Evolutionary conservation across 352 stramenopile species (phyloP), one percentile per base, ranked within the genome.

Genomic region (Globisporangium echinulatum): DNA sequence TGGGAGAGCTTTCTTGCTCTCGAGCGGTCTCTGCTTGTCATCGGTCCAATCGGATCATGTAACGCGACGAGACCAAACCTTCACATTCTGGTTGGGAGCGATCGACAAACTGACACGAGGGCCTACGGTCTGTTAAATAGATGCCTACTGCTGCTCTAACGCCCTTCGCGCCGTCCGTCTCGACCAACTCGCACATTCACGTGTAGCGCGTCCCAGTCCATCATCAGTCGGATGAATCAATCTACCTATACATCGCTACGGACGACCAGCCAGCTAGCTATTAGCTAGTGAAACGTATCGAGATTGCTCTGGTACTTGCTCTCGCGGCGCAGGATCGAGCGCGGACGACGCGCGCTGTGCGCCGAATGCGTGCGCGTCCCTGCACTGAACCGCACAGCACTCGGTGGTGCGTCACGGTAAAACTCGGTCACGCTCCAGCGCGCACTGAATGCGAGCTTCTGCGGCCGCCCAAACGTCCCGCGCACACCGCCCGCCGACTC

Each of bases 401-500:
- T 68, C 6, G 70, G 68, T 10, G 73, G 70, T 7, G 64, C 62
- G 51, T 82, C 68, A 37, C 67, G 68, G 52, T 67, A 63, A 51
- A 87, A 90, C 62, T 90, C 70, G 55, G 72, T 70, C 5, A 72
- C 67, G 44, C 58, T 81, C 80, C 79, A 91, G 3, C 69, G 68
- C 59, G 82, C 74, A 11, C 72, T 62, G 56, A 92, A 92, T 25
- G 71, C 70, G 1, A 92, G 75, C 19, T 63, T 66, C 58, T 92
- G 83, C 14, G 39, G 42, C 10, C 83, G 68, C 36, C 80, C 83
- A 55, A 77, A 92, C 2, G 88, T 80, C 52, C 83, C 83, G 49
- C 70, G 68, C 1, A 66, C 49, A 2, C 77, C 74, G 37, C 74
- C 76, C 47, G 70, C 76, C 8, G 63, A 59, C 62, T 70, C 68